Conservation (phyloP, 1,284 basidiomycete species). For the Schizopora paradoxa region DNA sequence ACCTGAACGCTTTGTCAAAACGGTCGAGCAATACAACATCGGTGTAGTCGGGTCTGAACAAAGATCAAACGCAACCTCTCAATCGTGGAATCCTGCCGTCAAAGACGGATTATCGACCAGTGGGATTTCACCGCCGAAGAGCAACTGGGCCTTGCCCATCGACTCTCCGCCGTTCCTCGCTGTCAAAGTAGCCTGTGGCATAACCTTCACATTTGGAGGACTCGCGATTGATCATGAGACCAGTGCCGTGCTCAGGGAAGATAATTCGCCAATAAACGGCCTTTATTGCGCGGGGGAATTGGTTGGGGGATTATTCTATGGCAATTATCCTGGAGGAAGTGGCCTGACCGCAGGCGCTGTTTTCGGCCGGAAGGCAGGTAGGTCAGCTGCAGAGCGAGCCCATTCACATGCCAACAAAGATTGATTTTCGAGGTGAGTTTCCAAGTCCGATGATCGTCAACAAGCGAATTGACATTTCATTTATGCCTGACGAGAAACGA, state of each 20-base stretch:
- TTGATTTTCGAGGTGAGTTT: too few species aligned
- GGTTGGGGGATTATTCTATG: conserved; percentile 56
- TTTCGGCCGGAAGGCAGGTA: conserved; percentile 58
- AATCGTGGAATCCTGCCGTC: conserved; percentile 52
- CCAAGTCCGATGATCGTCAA: too few species aligned
- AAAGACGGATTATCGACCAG: conserved; percentile 56
- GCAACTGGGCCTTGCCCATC: conserved; percentile 59
- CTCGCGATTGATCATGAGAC: conserved; percentile 52
- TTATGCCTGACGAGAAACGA: too few species aligned
- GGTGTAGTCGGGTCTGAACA: conserved; percentile 39
- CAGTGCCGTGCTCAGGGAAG: conserved; percentile 43
- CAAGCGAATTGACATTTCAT: too few species aligned
- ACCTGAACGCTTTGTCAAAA: conserved; percentile 38
- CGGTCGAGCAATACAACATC: conserved; percentile 45
- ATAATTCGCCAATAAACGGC: conserved; percentile 39
- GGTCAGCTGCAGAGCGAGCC: conserved; percentile 34
- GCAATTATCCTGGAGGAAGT: conserved; percentile 65
- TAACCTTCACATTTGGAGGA: conserved; percentile 70
- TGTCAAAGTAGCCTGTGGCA: conserved; percentile 60
- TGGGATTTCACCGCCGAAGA: conserved; percentile 34
- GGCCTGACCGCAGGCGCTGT: conserved; percentile 63
- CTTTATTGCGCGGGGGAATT: conserved; percentile 64
- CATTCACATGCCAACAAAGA: too few species aligned
- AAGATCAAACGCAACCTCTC: conserved; percentile 33
- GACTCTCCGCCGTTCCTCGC: conserved; percentile 52